Percentiles rank a stretch among this genome's conserved stretches.
phyloP scores from a whole-genome alignment of 805 yeast genomes.

The Starmerella sp. region DNA sequence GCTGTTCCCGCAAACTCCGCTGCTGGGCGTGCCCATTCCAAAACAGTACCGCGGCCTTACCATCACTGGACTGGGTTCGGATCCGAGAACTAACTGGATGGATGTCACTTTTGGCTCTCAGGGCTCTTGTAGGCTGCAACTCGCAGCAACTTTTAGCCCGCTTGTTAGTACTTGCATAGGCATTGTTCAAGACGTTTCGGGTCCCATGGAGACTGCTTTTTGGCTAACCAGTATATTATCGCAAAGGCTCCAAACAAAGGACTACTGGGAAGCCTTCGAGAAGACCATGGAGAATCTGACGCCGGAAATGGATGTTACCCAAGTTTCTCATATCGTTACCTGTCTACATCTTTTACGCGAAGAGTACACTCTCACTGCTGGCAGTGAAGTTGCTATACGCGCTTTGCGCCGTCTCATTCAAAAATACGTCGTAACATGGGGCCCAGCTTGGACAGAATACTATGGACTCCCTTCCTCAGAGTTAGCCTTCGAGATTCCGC shows the following conservation, averaged over 20 bases:
- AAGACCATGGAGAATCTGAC: neutral
- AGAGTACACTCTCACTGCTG: conserved; percentile 51
- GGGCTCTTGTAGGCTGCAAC: neutral
- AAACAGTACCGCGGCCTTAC: neutral
- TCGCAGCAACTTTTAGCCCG: neutral
- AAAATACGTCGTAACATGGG: conserved; percentile 47
- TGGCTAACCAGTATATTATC: conserved; percentile 1
- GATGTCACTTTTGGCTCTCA: neutral
- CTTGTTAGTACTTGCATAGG: conserved; percentile 1
- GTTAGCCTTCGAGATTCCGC: neutral
- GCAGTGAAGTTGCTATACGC: conserved; percentile 31
- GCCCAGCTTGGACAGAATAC: conserved; percentile 64
- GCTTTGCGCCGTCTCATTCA: conserved; percentile 47
- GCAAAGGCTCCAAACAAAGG: no score
- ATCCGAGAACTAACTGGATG: conserved; percentile 8
- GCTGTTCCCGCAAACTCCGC: conserved; percentile 7
- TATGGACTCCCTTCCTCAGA: conserved; percentile 30
- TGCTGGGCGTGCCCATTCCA: conserved; percentile 6
- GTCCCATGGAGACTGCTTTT: neutral
- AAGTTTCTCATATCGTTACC: conserved; percentile 37
- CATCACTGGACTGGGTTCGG: neutral
- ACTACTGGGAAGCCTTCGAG: conserved; percentile 6
- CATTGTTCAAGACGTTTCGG: conserved; percentile 4
- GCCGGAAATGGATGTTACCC: neutral
- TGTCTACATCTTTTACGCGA: conserved; percentile 70